These are phyloP conservation scores for Alloascoidea africana DNA, from an alignment of 805 yeast species.

Conservation along the genomic window DNA sequence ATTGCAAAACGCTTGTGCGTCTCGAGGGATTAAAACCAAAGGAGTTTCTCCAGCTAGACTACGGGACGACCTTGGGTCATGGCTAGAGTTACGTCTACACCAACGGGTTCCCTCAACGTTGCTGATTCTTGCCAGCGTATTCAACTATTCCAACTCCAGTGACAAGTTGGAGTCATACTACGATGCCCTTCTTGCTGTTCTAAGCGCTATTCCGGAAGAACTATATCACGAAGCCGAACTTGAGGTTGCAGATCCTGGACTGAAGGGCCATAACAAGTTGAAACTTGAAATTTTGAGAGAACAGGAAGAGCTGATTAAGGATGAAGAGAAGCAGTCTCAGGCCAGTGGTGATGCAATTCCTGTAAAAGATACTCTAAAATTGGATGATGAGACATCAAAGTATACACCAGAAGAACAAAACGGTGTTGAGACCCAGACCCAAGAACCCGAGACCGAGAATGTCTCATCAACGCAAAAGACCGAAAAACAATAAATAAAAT, in stretches of 20 bases:
- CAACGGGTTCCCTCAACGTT: conserved; percentile 66
- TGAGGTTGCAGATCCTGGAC: conserved; percentile 47
- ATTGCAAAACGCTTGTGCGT: conserved; percentile 61
- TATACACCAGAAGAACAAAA: too few species aligned
- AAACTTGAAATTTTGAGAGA: conserved; percentile 40
- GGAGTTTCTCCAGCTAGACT: conserved; percentile 50
- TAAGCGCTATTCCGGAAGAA: conserved; percentile 71
- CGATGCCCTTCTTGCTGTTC: conserved; percentile 65
- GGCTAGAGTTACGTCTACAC: conserved; percentile 61
- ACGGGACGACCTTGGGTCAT: conserved; percentile 46
- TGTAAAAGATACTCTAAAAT: conserved; percentile 34
- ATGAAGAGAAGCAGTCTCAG: conserved; percentile 60
- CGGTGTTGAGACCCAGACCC: neutral
- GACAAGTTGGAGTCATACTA: conserved; percentile 26
- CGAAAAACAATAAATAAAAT: too few species aligned
- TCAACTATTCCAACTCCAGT: conserved; percentile 51
- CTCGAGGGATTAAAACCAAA: conserved; percentile 59
- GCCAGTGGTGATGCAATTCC: conserved; percentile 31
- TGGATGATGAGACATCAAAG: conserved; percentile 30
- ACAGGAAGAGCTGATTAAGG: conserved; percentile 49
- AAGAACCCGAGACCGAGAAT: neutral
- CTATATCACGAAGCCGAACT: conserved; percentile 71
- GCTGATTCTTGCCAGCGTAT: conserved; percentile 55
- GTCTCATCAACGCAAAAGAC: too few species aligned
- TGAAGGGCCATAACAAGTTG: conserved; percentile 32